These are phyloP conservation scores for Jackrogersella multiformis DNA, from an alignment of 495 filamentous ascomycete species.

Conservation along the genomic window DNA sequence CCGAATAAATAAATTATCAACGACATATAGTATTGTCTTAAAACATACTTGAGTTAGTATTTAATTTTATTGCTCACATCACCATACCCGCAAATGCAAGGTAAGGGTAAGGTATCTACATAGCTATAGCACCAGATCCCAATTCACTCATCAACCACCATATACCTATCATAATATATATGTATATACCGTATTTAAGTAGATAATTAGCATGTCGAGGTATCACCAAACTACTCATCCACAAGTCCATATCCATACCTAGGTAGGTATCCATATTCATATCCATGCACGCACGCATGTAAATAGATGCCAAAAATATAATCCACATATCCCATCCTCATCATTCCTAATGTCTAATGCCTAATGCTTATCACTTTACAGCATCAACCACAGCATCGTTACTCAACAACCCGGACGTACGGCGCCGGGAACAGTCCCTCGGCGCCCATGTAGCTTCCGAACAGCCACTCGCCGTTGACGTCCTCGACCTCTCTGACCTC, in stretches of 20 bases:
- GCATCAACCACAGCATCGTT: background rate
- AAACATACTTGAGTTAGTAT: background rate
- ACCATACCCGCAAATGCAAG: slow-evolving; percentile 3
- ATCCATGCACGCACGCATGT: slow-evolving; percentile 5
- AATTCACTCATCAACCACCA: background rate
- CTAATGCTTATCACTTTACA: slow-evolving; percentile 2
- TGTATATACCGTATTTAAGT: no score
- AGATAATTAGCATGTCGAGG: slow-evolving; percentile 7
- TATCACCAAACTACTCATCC: slow-evolving; percentile 22
- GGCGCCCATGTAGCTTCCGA: slow-evolving; percentile 79
- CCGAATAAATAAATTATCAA: background rate
- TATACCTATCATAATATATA: no score
- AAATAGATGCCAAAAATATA: slow-evolving; percentile 7
- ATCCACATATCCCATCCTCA: background rate
- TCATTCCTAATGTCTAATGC: background rate
- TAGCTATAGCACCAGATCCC: background rate
- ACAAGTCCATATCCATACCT: background rate
- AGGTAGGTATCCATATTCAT: background rate
- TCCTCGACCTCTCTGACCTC: slow-evolving; percentile 82
- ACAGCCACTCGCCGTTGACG: slow-evolving; percentile 87
- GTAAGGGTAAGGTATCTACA: background rate
- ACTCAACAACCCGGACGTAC: slow-evolving; percentile 65
- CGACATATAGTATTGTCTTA: no score
- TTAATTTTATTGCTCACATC: background rate
- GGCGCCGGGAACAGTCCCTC: slow-evolving; percentile 79